Base-by-base conservation (phyloP, 208 protist species). In the Tritrichomonas foetus region DNA sequence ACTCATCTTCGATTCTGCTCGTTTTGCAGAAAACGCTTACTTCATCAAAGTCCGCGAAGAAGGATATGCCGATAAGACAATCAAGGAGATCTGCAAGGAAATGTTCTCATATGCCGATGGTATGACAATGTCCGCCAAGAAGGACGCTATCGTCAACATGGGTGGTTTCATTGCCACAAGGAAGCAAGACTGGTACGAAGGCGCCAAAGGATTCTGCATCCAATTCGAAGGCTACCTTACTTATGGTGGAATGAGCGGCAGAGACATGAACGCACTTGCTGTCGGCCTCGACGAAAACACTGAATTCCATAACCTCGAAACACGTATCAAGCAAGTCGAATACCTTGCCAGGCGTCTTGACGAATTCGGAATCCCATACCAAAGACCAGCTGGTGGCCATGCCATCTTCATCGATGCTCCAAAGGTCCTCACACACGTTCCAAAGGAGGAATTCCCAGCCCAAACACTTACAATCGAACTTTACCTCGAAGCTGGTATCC, bases 121-220 rank as follows among this genome's bases (percentile, higher is more conserved):
- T 30, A 94, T 94, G 93, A 94, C 93, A 39, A 94, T 94, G 93
- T 30, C 8, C 5, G 93, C 93, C 55, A 94, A 94, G 93, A 94
- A 94, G 39, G 93, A 94, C 41, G 93, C 44, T 50, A 25, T 94
- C 50, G 50, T 84, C 50, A 94, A 94, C 93, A 94, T 84, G 27
- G 93, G 93, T 84, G 93, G 93, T 27, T 94, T 78, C 72, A 78
- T 94, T 8, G 93, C 93, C 16, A 64, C 75, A 50, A 39, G 39
- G 14, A 3, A n/a, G 16, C 1, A 94, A 33, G 93, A 78, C 1
- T 61, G 72, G 57, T 78, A 78, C 14, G 75, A 66, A 27, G 47
- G 36, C 22, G 50, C 75, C 9, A 66, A 66, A 39, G 30, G 36
- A 3, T 61, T 41, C 61, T 74, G 72, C 72, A 50, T 94, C 39